Percentiles rank a stretch among this genome's conserved stretches.
These are phyloP conservation scores for Suillus cothurnatus DNA, from an alignment of 768 basidiomycete genomes.

Conservation along the genomic window DNA sequence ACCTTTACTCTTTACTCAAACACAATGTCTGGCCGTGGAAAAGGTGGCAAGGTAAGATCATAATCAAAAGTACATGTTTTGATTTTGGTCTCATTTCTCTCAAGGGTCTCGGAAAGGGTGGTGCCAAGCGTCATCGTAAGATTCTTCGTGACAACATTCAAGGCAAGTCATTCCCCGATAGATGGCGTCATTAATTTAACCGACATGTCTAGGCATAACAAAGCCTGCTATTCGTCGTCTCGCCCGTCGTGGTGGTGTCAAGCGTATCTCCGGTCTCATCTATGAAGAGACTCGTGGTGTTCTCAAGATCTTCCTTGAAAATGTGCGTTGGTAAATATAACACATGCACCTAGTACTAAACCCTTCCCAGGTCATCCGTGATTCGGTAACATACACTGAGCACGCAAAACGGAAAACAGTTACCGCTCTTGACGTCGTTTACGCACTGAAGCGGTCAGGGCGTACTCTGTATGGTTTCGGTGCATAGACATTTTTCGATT, in stretches of 20 bases:
- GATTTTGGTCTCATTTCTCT: slow-evolving; percentile 2
- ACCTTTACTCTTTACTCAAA: slow-evolving; percentile 14
- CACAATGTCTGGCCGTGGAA: slow-evolving; percentile 94
- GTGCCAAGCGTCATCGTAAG: slow-evolving; percentile 95
- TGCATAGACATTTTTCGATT: slow-evolving; percentile 50
- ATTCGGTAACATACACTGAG: slow-evolving; percentile 98
- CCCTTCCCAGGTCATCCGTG: slow-evolving; percentile 77
- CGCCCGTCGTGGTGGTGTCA: slow-evolving; percentile 96
- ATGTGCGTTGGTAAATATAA: slow-evolving; percentile 45
- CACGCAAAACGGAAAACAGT: slow-evolving; percentile 97
- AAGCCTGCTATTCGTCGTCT: slow-evolving; percentile 96
- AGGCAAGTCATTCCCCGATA: slow-evolving; percentile 40
- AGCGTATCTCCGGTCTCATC: slow-evolving; percentile 92
- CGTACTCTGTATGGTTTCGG: slow-evolving; percentile 94
- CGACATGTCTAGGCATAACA: slow-evolving; percentile 71
- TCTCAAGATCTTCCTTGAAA: slow-evolving; percentile 92
- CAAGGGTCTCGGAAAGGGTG: slow-evolving; percentile 94
- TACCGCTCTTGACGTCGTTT: slow-evolving; percentile 92
- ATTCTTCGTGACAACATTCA: slow-evolving; percentile 86
- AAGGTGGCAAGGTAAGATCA: slow-evolving; percentile 79
- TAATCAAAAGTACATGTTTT: fast-evolving
- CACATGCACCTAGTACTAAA: neutral
- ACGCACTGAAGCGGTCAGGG: slow-evolving; percentile 82
- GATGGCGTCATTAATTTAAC: slow-evolving; percentile 7
- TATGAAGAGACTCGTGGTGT: slow-evolving; percentile 97